These are phyloP conservation scores for Filobasidium uniguttulatum DNA, from an alignment of 1,284 basidiomycete genomes.

Conservation along the genomic window DNA sequence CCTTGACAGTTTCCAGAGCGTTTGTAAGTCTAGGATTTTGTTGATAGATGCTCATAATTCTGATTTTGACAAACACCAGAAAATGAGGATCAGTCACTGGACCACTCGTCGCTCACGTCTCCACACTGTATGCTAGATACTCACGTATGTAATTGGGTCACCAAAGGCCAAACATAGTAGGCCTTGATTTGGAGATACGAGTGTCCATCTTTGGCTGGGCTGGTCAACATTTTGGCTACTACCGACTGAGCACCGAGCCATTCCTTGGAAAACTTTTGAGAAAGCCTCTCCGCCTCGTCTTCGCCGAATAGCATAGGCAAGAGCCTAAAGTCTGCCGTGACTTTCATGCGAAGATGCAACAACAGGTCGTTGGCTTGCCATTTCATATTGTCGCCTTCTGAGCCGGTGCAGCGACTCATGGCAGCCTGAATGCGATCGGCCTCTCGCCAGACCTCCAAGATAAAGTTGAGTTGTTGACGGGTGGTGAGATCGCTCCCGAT, in stretches of 20 bases:
- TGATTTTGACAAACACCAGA: not conserved
- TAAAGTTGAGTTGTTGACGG: not conserved
- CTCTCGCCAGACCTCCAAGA: slow-evolving; percentile 11
- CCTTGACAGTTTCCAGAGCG: slow-evolving; percentile 8
- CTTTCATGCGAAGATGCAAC: slow-evolving; percentile 7
- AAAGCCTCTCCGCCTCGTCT: not conserved
- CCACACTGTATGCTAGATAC: slow-evolving; percentile 3
- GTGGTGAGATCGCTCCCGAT: not conserved
- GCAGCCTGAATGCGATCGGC: slow-evolving; percentile 13
- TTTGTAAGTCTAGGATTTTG: slow-evolving; percentile 5
- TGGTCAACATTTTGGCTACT: not conserved
- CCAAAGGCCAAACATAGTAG: slow-evolving; percentile 8
- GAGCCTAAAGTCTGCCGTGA: slow-evolving; percentile 7
- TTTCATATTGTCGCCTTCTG: slow-evolving; percentile 13
- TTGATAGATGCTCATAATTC: not conserved
- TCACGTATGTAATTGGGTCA: slow-evolving; percentile 6
- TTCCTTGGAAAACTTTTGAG: slow-evolving; percentile 1
- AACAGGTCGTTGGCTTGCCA: slow-evolving; percentile 23
- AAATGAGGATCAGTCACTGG: not conserved
- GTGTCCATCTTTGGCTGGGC: not conserved
- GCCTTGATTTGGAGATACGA: slow-evolving; percentile 1
- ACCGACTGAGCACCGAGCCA: slow-evolving; percentile 1
- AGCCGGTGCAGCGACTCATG: slow-evolving; percentile 9
- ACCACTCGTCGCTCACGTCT: not conserved
- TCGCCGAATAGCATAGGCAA: slow-evolving; percentile 8